phyloP scores from a whole-genome alignment of 495 filamentous ascomycete genomes.

The Rostrohypoxylon terebratum region DNA sequence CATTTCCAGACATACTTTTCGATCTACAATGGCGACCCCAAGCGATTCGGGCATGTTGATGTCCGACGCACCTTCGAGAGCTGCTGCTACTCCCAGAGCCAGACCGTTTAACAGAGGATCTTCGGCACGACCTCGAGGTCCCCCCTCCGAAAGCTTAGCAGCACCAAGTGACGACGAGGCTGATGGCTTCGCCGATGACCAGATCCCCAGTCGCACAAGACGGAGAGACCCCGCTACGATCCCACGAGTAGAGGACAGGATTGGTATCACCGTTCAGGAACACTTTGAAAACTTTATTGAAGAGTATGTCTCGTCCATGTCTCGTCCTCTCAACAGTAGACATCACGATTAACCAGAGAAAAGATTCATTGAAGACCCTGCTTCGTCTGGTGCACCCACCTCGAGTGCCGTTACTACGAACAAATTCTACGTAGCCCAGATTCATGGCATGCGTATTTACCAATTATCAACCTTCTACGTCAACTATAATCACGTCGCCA shows the following conservation, averaged over 20 bases:
- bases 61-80: constrained; percentile 55
- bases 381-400: constrained; percentile 75
- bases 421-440: constrained; percentile 96
- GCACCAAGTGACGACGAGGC: constrained; percentile 72
- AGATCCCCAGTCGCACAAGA: constrained; percentile 65
- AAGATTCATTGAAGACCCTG: constrained; percentile 82
- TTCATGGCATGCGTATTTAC: constrained; percentile 86
- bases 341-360: constrained; percentile 11
- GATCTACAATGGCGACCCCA: constrained; percentile 51
- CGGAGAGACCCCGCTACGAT: constrained; percentile 72
- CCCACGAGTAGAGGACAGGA: constrained; percentile 85
- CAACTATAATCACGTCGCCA: constrained; percentile 88
- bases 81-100: constrained; percentile 51
- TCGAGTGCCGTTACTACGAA: constrained; percentile 82
- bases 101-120: constrained; percentile 59
- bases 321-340: too few relatives aligned
- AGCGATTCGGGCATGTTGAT: constrained; percentile 60
- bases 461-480: constrained; percentile 96
- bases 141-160: constrained; percentile 74
- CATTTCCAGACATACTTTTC: background rate
- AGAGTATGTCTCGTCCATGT: constrained; percentile 64
- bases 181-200: constrained; percentile 69
- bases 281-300: constrained; percentile 92
- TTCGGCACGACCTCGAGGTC: constrained; percentile 69
- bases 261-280: constrained; percentile 85